A percentile compares a stretch with the other conserved stretches of the same genome.
Evolutionary conservation across 768 basidiomycete species (phyloP).

Genomic region (Pilatotrama ljubarskyi): DNA sequence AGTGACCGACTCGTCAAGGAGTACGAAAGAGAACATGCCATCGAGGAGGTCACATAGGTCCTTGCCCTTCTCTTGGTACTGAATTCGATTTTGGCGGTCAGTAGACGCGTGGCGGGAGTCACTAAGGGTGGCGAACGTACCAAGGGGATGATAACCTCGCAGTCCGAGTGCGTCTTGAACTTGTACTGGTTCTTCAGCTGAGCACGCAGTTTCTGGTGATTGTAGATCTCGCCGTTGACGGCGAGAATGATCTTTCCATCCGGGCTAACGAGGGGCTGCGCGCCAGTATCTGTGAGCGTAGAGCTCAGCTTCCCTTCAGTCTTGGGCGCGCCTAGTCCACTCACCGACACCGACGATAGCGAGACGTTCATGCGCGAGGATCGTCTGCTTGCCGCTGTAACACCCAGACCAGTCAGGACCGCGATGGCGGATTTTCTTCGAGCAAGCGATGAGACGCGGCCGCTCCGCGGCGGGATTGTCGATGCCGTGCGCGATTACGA

Average conservation of each 20-base stretch:
- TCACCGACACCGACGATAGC: constrained; percentile 97
- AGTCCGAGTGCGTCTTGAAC: constrained; percentile 98
- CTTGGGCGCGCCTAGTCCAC: constrained; percentile 27
- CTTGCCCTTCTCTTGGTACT: constrained; percentile 87
- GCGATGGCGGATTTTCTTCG: constrained; percentile 88
- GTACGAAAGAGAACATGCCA: constrained; percentile 98
- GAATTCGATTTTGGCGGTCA: not conserved
- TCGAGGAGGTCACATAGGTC: constrained; percentile 80
- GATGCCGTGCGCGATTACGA: constrained; percentile 82
- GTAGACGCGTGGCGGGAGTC: not conserved
- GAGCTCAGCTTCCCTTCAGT: not conserved
- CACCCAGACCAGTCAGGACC: constrained; percentile 99
- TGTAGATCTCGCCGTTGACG: constrained; percentile 99
- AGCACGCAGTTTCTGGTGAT: constrained; percentile 81
- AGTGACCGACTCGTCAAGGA: constrained; percentile 88
- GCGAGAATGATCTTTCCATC: constrained; percentile 83
- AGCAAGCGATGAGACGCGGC: constrained; percentile 76
- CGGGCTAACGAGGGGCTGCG: constrained; percentile 88
- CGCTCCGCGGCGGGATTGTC: constrained; percentile 70
- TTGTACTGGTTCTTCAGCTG: constrained; percentile 61
- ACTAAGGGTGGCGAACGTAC: constrained; percentile 42
- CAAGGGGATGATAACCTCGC: constrained; percentile 93
- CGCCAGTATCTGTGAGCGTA: constrained; percentile 76
- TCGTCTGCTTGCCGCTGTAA: constrained; percentile 75
- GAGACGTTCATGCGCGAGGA: constrained; percentile 93